Evolutionary conservation across 2,329 filamentous ascomycete genomes (phyloP).

Genomic region (Epichloe scottii): DNA sequence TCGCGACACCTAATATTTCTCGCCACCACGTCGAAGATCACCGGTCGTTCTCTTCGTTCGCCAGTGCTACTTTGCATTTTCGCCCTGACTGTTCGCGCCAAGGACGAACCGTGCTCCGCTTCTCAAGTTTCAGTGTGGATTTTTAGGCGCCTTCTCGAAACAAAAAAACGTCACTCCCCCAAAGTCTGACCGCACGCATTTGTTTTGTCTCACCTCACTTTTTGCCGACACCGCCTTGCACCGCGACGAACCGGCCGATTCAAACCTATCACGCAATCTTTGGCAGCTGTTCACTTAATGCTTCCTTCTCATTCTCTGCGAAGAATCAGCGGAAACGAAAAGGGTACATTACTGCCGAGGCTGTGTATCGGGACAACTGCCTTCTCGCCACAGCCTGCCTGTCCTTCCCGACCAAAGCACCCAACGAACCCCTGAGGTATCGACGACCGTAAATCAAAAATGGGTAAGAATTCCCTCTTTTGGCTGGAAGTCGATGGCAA

Average conservation of each 20-base stretch:
- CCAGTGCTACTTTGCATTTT: background rate
- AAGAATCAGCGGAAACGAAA: background rate
- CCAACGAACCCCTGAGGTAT: background rate
- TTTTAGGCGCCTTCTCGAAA: background rate
- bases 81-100: background rate
- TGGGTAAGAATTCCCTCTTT: background rate
- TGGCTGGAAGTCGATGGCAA: background rate
- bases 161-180: background rate
- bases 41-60: background rate
- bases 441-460: background rate
- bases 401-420: background rate
- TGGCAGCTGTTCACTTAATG: background rate
- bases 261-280: no score
- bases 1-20: background rate
- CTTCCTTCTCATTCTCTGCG: background rate
- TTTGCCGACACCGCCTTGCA: background rate
- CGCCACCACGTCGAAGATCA: background rate
- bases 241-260: background rate
- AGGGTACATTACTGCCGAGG: background rate
- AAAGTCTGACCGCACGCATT: background rate
- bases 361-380: background rate
- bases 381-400: background rate
- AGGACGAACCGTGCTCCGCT: background rate
- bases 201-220: conserved; percentile 1
- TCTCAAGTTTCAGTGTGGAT: background rate